Base-by-base conservation (phyloP, 2,329 filamentous ascomycete species). In the Camillea tinctor region DNA sequence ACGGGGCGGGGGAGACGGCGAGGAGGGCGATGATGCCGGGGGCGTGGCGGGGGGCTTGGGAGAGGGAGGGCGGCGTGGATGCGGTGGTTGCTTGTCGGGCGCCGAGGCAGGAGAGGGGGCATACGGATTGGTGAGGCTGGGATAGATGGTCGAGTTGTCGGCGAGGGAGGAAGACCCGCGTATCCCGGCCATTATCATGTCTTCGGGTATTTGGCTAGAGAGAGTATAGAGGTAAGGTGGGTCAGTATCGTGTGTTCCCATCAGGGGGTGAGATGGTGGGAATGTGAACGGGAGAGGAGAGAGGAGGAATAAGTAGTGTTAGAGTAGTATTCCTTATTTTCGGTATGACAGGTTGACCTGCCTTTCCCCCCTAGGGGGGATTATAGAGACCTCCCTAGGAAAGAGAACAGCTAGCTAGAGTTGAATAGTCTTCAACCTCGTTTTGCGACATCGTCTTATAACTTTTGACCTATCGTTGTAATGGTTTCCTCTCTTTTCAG, bases 51-150 rank as follows among this genome's bases (percentile, higher is more conserved):
- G 48, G 60, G 58, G 13, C 57, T 54, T n/a, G n/a, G 7, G 61
- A 63, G 36, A 20, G 62, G 48, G n/a, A n/a, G n/a, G n/a, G n/a
- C n/a, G n/a, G n/a, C n/a, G n/a, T n/a, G n/a, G n/a, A n/a, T n/a
- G 64, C 65, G 51, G 60, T 30, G 26, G 26, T 30, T 30, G 26
- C 64, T 4, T 67, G 63, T 59, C 54, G 62, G 21, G 64, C 66
- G 58, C 65, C 60, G 55, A 63, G 55, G 54, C 57, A 53, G 30
- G 60, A 52, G 8, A 59, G 26, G 23, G 20, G 50, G 55, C 59
- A 51, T 57, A 30, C 58, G 54, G 52, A 55, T 44, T 58, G 54
- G 53, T 60, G 56, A 62, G 44, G 15, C 4, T 4, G 26, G 26
- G 13, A 44, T 44, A 6, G 36, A 5, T 40, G 24, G 24, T 26